phyloP scores from a whole-genome alignment of 441 rosid species.

The Arabidopsis hybrid region DNA sequence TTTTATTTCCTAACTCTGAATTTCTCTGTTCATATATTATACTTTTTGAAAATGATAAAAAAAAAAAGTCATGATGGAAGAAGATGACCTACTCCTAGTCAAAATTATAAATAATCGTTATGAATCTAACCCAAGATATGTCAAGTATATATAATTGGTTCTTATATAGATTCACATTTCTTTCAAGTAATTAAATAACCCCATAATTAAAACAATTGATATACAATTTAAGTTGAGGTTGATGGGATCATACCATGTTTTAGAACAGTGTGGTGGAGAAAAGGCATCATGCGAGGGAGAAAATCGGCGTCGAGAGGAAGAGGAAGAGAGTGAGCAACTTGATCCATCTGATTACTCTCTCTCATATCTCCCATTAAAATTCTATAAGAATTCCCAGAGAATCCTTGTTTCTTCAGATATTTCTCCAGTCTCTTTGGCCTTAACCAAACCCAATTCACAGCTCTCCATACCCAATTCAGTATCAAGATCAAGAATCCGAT shows the following conservation, averaged over 20 bases:
- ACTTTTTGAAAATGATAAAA: not conserved
- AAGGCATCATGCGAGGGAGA: conserved; percentile 49
- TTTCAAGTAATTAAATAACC: too few species aligned
- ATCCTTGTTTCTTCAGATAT: conserved; percentile 47
- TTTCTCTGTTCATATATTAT: not conserved
- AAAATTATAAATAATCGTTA: not conserved
- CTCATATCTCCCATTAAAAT: conserved; percentile 47
- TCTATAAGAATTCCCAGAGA: conserved; percentile 47
- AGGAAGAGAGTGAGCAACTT: conserved; percentile 47
- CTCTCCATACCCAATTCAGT: conserved; percentile 47
- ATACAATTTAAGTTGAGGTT: not conserved
- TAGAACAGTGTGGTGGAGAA: conserved; percentile 44
- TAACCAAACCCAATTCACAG: conserved; percentile 48
- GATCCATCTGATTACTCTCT: conserved; percentile 45
- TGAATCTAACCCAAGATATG: conserved; percentile 14
- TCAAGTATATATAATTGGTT: conserved; percentile 6
- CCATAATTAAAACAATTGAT: not conserved
- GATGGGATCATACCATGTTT: conserved; percentile 43
- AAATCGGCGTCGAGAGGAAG: conserved; percentile 41
- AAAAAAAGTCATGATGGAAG: conserved; percentile 2
- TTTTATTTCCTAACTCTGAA: not conserved
- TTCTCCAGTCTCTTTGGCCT: conserved; percentile 46
- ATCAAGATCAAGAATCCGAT: conserved; percentile 41
- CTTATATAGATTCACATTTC: not conserved
- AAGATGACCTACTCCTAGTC: conserved; percentile 25